Conservation (phyloP, 2,329 filamentous ascomycete species). For the Curvularia sp. region DNA sequence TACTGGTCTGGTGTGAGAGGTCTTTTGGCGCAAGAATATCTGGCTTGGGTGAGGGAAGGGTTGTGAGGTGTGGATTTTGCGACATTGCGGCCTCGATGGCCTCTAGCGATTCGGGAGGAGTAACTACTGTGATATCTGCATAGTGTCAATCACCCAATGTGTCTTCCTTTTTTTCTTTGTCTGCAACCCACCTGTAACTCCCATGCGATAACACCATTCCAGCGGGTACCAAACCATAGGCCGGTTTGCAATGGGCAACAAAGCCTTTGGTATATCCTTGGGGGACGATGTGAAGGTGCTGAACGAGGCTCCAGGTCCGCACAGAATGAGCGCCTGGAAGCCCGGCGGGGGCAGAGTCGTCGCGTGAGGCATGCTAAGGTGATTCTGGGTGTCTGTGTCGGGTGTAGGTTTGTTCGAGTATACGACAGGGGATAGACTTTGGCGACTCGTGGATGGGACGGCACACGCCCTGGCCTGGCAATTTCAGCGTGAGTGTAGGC, state of each 20-base stretch:
- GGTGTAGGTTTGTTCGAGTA: not conserved
- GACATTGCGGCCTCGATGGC: slow-evolving; percentile 74
- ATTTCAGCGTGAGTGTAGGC: not conserved
- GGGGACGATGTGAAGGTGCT: slow-evolving; percentile 83
- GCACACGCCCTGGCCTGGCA: not conserved
- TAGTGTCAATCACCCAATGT: slow-evolving; percentile 5
- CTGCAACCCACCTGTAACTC: slow-evolving; percentile 67
- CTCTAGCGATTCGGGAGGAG: slow-evolving; percentile 62
- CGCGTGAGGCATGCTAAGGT: slow-evolving; percentile 74
- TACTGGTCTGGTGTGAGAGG: slow-evolving; percentile 84
- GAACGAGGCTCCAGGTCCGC: slow-evolving; percentile 81
- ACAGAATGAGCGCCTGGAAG: slow-evolving; percentile 83
- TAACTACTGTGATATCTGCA: slow-evolving; percentile 64
- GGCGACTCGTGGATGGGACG: not conserved
- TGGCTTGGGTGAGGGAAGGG: slow-evolving; percentile 74
- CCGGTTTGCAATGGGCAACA: slow-evolving; percentile 81
- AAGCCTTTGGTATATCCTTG: slow-evolving; percentile 80
- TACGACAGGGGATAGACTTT: not conserved
- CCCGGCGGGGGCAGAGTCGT: slow-evolving; percentile 72
- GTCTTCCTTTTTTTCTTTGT: not conserved
- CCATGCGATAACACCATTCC: slow-evolving; percentile 83
- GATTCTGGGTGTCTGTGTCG: not conserved
- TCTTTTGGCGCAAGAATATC: slow-evolving; percentile 77
- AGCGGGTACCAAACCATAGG: slow-evolving; percentile 92
- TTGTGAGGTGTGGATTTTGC: slow-evolving; percentile 79